Evolutionary conservation across 1,284 basidiomycete genomes (phyloP).

Genomic region (Ganoderma boninense): DNA sequence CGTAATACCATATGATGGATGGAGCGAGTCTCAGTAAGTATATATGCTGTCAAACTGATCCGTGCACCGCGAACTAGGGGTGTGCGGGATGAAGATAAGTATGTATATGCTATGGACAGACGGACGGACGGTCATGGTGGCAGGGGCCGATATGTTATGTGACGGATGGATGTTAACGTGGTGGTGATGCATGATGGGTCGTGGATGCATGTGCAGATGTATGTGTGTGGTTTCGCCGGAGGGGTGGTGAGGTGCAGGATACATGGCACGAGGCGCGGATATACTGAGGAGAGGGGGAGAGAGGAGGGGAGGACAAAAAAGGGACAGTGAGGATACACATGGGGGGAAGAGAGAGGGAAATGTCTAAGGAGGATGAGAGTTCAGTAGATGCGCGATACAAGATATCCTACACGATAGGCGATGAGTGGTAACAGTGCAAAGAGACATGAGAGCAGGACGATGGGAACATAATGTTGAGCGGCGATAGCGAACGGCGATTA

Average conservation of each 20-base stretch:
- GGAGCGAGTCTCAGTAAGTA: background rate
- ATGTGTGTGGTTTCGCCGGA: background rate
- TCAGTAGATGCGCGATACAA: background rate
- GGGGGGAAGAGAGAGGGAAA: background rate
- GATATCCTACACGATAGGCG: background rate
- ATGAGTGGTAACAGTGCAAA: background rate
- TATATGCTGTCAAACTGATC: background rate
- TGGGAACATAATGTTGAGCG: background rate
- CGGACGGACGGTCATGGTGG: no score
- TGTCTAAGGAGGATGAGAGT: background rate
- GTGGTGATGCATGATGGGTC: background rate
- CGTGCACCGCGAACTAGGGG: background rate
- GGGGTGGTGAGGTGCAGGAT: background rate
- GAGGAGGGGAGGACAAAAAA: background rate
- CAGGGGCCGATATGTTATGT: background rate
- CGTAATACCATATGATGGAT: background rate
- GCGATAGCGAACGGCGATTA: background rate
- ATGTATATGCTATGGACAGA: constrained; percentile 2
- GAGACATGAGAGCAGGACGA: background rate
- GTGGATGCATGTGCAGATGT: background rate
- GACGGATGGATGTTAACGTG: background rate
- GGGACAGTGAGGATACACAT: background rate
- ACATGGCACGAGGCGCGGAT: background rate
- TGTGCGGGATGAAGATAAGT: background rate
- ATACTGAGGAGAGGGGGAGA: background rate